A percentile compares a stretch with the other conserved stretches of the same genome.
phyloP scores from a whole-genome alignment of 805 yeast species.

The Maudiozyma saulgeensis region DNA sequence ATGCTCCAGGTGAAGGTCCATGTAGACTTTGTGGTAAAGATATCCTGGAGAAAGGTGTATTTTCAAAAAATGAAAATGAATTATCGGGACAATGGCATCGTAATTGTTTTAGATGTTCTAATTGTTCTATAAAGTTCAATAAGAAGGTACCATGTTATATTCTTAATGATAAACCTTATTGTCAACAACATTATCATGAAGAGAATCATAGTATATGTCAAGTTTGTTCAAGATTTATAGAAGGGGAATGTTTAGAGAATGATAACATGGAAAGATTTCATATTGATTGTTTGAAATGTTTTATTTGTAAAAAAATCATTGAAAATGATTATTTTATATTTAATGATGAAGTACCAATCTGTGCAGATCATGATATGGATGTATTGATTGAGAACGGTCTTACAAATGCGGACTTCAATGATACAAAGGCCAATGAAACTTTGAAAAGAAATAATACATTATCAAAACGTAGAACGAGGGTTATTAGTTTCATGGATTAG shows the following conservation, averaged over 20 bases:
- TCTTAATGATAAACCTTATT: constrained; percentile 68
- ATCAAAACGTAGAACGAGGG: constrained; percentile 26
- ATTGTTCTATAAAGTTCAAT: constrained; percentile 49
- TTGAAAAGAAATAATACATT: constrained; percentile 11
- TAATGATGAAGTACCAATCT: constrained; percentile 23
- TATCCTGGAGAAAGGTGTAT: constrained; percentile 26
- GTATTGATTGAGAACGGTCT: constrained; percentile 4
- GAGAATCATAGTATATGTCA: constrained; percentile 69
- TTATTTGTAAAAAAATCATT: constrained; percentile 44
- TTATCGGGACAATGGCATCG: constrained; percentile 93
- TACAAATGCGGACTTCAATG: not conserved
- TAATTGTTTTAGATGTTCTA: constrained; percentile 65
- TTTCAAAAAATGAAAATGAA: constrained; percentile 27
- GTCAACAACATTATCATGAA: constrained; percentile 66
- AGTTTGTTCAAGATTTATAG: constrained; percentile 69
- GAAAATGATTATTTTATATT: constrained; percentile 41
- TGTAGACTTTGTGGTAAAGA: constrained; percentile 62
- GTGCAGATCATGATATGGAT: constrained; percentile 25
- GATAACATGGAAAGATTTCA: constrained; percentile 70
- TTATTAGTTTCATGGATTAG: constrained; percentile 16
- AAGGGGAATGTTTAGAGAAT: constrained; percentile 83
- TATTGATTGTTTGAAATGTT: constrained; percentile 59
- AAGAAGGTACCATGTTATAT: constrained; percentile 67
- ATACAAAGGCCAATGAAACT: too few relatives aligned
- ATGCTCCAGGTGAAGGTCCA: constrained; percentile 63